Evolutionary conservation across 2,329 filamentous ascomycete species (phyloP).

Genomic region (Talaromyces verruculosus): DNA sequence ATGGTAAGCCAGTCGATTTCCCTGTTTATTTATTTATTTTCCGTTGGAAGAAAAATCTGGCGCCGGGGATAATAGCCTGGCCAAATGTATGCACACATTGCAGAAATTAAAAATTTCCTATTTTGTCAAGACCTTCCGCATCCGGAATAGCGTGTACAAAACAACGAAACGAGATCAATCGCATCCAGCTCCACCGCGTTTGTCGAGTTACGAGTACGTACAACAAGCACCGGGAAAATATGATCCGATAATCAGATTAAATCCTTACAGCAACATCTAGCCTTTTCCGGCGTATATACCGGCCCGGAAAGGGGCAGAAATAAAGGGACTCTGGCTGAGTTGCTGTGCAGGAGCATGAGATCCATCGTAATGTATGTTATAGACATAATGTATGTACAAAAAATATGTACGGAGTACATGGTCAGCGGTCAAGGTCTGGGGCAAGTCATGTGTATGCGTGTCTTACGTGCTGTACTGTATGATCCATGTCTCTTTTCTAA

Average conservation of each 20-base stretch:
- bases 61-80: background rate
- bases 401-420: background rate
- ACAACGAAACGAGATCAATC: background rate
- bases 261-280: background rate
- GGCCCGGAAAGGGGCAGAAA: background rate
- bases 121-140: background rate
- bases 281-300: background rate
- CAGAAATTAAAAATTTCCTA: background rate
- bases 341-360: background rate
- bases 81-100: background rate
- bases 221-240: background rate
- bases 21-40: background rate
- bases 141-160: background rate
- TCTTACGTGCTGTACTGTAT: background rate
- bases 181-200: background rate
- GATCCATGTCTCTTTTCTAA: background rate
- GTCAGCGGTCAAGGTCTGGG: background rate
- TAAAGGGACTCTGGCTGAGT: background rate
- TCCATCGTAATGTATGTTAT: background rate
- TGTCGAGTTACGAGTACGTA: background rate
- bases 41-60: no score
- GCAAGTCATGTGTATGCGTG: slow-evolving; percentile 5
- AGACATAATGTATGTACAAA: background rate
- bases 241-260: background rate
- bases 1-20: background rate